Conservation (phyloP, 352 stramenopile species). For the Pythium brassicae region DNA sequence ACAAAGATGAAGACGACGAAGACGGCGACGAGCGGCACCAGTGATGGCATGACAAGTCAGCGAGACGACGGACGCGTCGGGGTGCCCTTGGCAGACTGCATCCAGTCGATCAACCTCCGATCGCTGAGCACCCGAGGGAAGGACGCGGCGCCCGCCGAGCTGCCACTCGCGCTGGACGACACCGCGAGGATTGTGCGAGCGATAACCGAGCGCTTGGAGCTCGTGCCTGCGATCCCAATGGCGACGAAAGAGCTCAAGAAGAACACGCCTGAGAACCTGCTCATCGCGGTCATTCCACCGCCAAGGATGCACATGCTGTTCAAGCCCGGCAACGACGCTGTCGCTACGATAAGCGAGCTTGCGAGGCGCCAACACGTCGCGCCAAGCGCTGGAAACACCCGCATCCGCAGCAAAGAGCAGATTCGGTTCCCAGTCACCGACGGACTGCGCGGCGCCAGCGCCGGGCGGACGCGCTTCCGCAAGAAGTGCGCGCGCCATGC, state of each 20-base stretch:
- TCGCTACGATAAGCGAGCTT: too few relatives aligned
- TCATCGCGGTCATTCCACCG: conserved; percentile 42
- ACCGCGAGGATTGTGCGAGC: conserved; percentile 30
- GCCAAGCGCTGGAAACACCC: too few relatives aligned
- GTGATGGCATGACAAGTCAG: not conserved
- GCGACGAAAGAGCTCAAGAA: conserved; percentile 49
- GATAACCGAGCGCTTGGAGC: conserved; percentile 25
- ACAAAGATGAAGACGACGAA: not conserved
- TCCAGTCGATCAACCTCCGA: conserved; percentile 60
- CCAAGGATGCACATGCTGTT: conserved; percentile 36
- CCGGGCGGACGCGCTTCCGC: conserved; percentile 43
- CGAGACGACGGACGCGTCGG: not conserved
- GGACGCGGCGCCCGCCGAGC: conserved; percentile 8
- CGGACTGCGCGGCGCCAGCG: conserved; percentile 42
- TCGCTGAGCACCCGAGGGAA: conserved; percentile 24
- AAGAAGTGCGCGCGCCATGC: conserved; percentile 57
- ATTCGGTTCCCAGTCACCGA: conserved; percentile 44
- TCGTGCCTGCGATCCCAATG: conserved; percentile 41
- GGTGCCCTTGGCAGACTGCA: conserved; percentile 31
- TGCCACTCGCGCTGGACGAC: conserved; percentile 39
- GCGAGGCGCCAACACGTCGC: too few relatives aligned
- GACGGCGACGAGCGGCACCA: not conserved
- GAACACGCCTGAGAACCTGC: conserved; percentile 24
- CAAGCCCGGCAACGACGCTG: not conserved
- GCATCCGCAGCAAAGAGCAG: not conserved